These are phyloP conservation scores for Brassica rapa DNA, from an alignment of 345 rosid species.

Conservation along the genomic window DNA sequence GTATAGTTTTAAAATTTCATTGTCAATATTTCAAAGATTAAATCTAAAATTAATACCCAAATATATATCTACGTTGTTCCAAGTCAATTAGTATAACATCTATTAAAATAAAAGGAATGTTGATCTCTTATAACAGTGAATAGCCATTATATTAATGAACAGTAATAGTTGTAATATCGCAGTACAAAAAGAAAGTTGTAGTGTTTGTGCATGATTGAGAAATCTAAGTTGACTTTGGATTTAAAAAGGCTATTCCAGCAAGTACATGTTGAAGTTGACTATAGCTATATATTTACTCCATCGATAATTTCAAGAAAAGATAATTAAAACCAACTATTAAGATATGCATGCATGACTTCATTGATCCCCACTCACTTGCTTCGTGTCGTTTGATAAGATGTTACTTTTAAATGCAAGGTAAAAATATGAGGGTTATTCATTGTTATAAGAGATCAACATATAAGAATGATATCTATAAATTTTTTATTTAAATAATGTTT, in stretches of 20 bases:
- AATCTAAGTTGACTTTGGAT: constrained; percentile 39
- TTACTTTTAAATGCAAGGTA: neutral
- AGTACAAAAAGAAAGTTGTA: constrained; percentile 18
- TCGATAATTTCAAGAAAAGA: constrained; percentile 21
- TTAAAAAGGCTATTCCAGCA: constrained; percentile 30
- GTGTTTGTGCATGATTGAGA: constrained; percentile 32
- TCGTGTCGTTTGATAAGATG: constrained; percentile 20
- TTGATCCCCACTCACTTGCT: constrained; percentile 36
- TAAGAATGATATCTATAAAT: too few species aligned
- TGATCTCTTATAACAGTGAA: constrained; percentile 8
- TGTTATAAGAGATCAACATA: too few species aligned
- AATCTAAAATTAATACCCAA: neutral
- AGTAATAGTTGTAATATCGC: constrained; percentile 16
- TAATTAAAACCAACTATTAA: neutral
- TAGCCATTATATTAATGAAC: constrained; percentile 13
- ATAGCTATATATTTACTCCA: constrained; percentile 14
- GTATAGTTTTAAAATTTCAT: neutral
- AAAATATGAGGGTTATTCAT: neutral
- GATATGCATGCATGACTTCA: constrained; percentile 41
- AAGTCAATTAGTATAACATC: neutral
- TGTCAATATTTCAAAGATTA: neutral
- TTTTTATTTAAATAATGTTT: too few species aligned
- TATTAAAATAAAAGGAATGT: neutral
- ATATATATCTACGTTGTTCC: neutral
- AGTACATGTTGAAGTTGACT: constrained; percentile 36